Base-by-base conservation (phyloP, 2,329 filamentous ascomycete species). In the Nemania sp. region DNA sequence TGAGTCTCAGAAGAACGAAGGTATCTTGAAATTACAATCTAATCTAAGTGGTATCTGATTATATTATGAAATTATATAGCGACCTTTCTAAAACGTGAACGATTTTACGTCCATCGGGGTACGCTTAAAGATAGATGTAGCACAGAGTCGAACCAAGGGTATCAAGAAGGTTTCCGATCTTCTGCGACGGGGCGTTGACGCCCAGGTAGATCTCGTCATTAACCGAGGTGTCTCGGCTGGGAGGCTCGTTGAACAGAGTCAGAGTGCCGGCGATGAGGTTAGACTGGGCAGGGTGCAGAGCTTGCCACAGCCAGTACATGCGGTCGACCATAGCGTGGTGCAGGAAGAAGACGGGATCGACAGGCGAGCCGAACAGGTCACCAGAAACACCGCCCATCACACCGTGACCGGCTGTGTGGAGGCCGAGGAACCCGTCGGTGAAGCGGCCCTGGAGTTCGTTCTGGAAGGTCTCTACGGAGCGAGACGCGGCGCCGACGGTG, bases 401-500 rank as follows among this genome's bases (percentile, higher is more conserved):
- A 31, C 61, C 66, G 44, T 71, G 68, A 4, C 68, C 69, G 7
- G 64, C 66, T 11, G 62, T 64, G 40, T 62, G 65, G 3, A 67
- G 57, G 9, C 69, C 69, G 7, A 72, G 49, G 40, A 66, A 65
- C 0, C 58, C 60, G 7, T 64, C 58, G 1, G 39, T 31, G 53
- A 68, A 69, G n/a, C 62, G 65, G 6, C 66, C 67, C 56, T 71
- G 68, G 0, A 70, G 56, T 15, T 64, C 63, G 42, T 64, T 58
- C 56, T 71, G 68, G 56, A 71, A 70, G 6, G 34, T 24, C n/a
- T 40, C 26, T 12, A 68, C 57, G 17, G 39, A 61, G 15, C 17
- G 23, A 9, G 53, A 44, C 11, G 52, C 57, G 11, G 23, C 15
- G 15, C 61, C 65, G 31, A 60, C 15, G 0, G 64, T 67, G 45